Evolutionary conservation across 139 green algal genomes (phyloP).

Genomic region (Diplosphaera chodatii): DNA sequence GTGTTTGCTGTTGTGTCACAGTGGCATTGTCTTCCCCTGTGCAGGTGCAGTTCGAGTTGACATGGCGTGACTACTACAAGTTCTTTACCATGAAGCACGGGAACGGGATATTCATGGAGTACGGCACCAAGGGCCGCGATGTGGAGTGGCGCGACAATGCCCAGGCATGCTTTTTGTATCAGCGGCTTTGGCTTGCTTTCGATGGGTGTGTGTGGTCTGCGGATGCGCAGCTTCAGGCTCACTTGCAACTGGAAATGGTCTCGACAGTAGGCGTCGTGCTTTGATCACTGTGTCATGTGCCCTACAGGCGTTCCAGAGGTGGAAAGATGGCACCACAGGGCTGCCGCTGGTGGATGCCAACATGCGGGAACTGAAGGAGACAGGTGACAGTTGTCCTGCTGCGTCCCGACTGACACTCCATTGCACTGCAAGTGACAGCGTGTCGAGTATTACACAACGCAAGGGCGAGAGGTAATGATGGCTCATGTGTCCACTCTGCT

Average conservation of each 20-base stretch:
- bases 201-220: no score
- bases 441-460: no score
- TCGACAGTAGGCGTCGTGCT: no score
- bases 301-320: slow-evolving; percentile 41
- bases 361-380: slow-evolving; percentile 89
- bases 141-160: slow-evolving; percentile 41
- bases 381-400: slow-evolving; percentile 37
- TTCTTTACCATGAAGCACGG: slow-evolving; percentile 92
- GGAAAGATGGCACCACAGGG: slow-evolving; percentile 79
- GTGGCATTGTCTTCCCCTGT: background rate
- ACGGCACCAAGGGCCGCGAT: slow-evolving; percentile 29
- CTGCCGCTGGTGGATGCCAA: slow-evolving; percentile 95
- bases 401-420: no score
- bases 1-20: slow-evolving; percentile 22
- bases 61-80: slow-evolving; percentile 90
- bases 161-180: slow-evolving; percentile 12
- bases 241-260: no score
- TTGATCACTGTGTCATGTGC: no score
- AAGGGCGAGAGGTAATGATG: no score
- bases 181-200: no score
- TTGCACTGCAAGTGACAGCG: no score
- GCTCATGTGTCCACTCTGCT: background rate
- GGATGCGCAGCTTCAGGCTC: no score
- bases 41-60: slow-evolving; percentile 75
- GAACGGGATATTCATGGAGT: slow-evolving; percentile 75